These are phyloP conservation scores for Wickerhamiella alocasiicola DNA, from an alignment of 805 yeast genomes.

Conservation along the genomic window DNA sequence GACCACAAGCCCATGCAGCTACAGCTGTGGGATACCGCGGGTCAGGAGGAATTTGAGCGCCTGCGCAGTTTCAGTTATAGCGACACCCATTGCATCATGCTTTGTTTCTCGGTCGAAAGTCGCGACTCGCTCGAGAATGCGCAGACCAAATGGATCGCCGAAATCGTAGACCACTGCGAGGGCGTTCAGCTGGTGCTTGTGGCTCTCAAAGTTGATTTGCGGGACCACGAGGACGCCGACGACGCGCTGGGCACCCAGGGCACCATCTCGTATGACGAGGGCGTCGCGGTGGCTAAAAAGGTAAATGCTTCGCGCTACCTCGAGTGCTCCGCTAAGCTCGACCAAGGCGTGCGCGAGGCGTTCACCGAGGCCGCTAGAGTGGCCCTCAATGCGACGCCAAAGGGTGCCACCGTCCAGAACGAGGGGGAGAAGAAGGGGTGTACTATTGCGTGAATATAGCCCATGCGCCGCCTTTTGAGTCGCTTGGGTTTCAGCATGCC, in stretches of 20 bases:
- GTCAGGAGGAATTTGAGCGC: slow-evolving; percentile 96
- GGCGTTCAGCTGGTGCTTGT: slow-evolving; percentile 90
- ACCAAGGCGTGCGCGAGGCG: slow-evolving; percentile 97
- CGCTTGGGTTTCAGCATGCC: too few species aligned
- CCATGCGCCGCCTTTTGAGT: too few species aligned
- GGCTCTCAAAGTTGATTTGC: slow-evolving; percentile 86
- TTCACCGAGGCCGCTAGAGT: slow-evolving; percentile 98
- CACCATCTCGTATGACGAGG: slow-evolving; percentile 76
- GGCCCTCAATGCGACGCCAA: slow-evolving; percentile 80
- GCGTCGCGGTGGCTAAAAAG: slow-evolving; percentile 79
- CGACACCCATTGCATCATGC: slow-evolving; percentile 94
- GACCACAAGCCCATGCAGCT: slow-evolving; percentile 87
- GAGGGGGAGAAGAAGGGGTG: slow-evolving; percentile 20
- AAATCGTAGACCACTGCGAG: slow-evolving; percentile 91
- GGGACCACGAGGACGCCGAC: slow-evolving; percentile 47
- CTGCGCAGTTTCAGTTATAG: slow-evolving; percentile 83
- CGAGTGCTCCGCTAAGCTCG: slow-evolving; percentile 93
- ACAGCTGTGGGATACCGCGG: slow-evolving; percentile 97
- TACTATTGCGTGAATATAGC: slow-evolving; percentile 13
- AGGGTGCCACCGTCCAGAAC: slow-evolving; percentile 35
- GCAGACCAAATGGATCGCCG: slow-evolving; percentile 93
- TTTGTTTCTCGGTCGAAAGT: slow-evolving; percentile 90
- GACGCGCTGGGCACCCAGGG: slow-evolving; percentile 26
- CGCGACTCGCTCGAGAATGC: slow-evolving; percentile 91
- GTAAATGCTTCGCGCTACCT: slow-evolving; percentile 90